Evolutionary conservation across 345 rosid genomes (phyloP).

Genomic region (Eucalyptus erythrocorys): DNA sequence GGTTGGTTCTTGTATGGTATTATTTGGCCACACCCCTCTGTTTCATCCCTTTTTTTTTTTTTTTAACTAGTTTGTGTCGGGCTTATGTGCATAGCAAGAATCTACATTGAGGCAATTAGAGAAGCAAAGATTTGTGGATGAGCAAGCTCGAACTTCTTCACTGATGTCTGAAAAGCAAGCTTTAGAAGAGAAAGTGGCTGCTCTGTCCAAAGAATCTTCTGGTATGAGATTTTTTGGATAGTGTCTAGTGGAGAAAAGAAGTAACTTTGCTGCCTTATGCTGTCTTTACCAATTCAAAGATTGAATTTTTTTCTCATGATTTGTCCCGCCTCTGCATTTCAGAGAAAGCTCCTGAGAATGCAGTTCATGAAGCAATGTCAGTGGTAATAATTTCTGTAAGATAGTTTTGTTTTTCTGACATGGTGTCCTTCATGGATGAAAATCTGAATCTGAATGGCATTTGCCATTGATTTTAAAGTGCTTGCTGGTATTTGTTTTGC

Average conservation of each 20-base stretch:
- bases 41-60: background rate
- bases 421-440: background rate
- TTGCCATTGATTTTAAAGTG: background rate
- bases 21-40: background rate
- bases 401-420: background rate
- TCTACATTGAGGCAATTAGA: constrained; percentile 56
- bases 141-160: constrained; percentile 49
- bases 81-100: constrained; percentile 43
- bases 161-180: constrained; percentile 64
- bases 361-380: constrained; percentile 29
- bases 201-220: constrained; percentile 25
- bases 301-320: background rate
- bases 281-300: background rate
- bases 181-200: constrained; percentile 53
- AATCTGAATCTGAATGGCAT: background rate
- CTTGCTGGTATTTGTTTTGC: background rate
- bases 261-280: background rate
- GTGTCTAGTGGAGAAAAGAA: background rate
- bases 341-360: constrained; percentile 28
- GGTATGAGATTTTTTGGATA: constrained; percentile 16
- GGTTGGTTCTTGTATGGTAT: constrained; percentile 17
- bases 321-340: background rate
- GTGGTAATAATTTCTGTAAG: constrained; percentile 23
- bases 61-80: constrained; percentile 9
- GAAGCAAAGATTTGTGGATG: constrained; percentile 37